These are phyloP conservation scores for Giardia muris DNA, from an alignment of 208 protist genomes.

Conservation along the genomic window DNA sequence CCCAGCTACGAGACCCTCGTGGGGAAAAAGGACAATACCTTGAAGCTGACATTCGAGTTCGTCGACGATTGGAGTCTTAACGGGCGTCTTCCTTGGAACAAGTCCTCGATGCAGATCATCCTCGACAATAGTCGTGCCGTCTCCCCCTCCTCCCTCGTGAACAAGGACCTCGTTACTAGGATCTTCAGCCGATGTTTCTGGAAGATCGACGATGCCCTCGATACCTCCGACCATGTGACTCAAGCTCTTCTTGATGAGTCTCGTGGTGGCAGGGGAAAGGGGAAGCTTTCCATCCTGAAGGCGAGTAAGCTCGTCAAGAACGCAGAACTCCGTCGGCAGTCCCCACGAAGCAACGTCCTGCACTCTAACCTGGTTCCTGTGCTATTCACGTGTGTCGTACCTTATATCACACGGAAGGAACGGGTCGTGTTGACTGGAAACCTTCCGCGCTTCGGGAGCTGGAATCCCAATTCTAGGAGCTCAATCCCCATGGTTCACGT, in stretches of 20 bases:
- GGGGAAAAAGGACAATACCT: not conserved
- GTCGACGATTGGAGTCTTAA: constrained; percentile 1
- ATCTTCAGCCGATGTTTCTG: not conserved
- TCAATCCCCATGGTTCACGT: not conserved
- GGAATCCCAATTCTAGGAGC: not conserved
- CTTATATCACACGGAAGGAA: not conserved
- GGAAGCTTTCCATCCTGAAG: not conserved
- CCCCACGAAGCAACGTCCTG: not conserved
- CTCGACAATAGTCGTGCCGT: not conserved
- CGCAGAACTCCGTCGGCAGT: not conserved
- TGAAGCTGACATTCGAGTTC: not conserved
- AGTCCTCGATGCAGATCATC: constrained; percentile 1
- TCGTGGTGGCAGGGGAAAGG: not conserved
- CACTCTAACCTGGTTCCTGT: not conserved
- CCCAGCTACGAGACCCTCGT: not conserved
- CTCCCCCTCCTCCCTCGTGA: not conserved
- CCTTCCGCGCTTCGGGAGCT: not conserved
- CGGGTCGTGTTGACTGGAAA: not conserved
- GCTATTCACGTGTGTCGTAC: not conserved
- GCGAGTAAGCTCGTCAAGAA: not conserved
- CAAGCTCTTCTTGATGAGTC: not conserved
- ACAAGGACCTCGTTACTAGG: not conserved
- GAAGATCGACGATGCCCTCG: constrained; percentile 13
- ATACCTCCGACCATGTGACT: not conserved
- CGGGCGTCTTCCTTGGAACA: not conserved